Percentiles rank a stretch among this genome's conserved stretches.
Conservation (phyloP, 768 basidiomycete species). For the Strobilomyces dryophilus region DNA sequence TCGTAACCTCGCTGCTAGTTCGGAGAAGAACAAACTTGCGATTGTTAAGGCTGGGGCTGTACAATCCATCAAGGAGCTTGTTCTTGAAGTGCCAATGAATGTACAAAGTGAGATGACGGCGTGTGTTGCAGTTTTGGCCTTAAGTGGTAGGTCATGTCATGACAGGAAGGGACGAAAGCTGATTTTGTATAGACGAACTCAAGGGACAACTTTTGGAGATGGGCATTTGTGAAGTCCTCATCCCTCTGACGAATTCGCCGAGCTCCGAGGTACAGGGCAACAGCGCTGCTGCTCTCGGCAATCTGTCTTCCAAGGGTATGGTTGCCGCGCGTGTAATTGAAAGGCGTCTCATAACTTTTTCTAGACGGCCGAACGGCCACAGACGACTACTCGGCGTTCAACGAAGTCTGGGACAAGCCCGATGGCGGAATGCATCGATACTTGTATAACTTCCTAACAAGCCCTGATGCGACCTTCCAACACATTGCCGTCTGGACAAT, state of each 20-base stretch:
- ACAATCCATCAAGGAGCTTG: constrained; percentile 93
- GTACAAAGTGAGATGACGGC: constrained; percentile 99
- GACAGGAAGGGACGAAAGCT: neutral
- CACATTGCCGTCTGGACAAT: constrained; percentile 99
- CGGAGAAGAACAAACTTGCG: constrained; percentile 96
- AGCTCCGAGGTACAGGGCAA: constrained; percentile 99
- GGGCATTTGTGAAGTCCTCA: constrained; percentile 97
- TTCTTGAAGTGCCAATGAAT: constrained; percentile 90
- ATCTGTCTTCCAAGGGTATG: constrained; percentile 92
- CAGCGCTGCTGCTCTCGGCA: constrained; percentile 95
- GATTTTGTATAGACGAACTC: constrained; percentile 71
- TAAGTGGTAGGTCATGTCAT: constrained; percentile 69
- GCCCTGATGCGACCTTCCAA: constrained; percentile 95
- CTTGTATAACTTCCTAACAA: constrained; percentile 88
- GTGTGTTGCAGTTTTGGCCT: constrained; percentile 91
- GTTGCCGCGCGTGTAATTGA: neutral
- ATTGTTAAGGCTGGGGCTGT: constrained; percentile 98
- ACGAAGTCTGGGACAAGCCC: constrained; percentile 96
- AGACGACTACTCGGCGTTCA: constrained; percentile 96
- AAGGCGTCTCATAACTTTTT: neutral
- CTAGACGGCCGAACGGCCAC: constrained; percentile 71
- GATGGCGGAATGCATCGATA: constrained; percentile 97
- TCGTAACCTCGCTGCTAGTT: constrained; percentile 93
- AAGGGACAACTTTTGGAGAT: constrained; percentile 96
- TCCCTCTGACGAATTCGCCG: constrained; percentile 92